These are phyloP conservation scores for Didymella pinodella DNA, from an alignment of 2,329 filamentous ascomycete species.

Conservation along the genomic window DNA sequence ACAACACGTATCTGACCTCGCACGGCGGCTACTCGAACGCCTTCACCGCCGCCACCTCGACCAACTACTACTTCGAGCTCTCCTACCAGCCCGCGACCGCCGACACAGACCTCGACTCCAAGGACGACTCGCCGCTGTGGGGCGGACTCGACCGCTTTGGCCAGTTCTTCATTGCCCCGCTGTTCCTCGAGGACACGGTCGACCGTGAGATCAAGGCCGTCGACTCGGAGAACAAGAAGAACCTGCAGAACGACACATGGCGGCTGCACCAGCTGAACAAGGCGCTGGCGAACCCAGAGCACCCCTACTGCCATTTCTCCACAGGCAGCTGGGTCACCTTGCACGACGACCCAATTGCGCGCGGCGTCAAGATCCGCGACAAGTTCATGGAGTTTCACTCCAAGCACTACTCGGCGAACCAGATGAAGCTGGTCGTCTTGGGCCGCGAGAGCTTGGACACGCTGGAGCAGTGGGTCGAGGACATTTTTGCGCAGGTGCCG, in stretches of 20 bases:
- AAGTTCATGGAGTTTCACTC: conserved; percentile 94
- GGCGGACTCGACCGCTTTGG: conserved; percentile 90
- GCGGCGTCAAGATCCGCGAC: conserved; percentile 83
- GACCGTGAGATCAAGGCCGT: conserved; percentile 89
- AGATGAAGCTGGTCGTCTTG: conserved; percentile 89
- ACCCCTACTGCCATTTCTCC: conserved; percentile 90
- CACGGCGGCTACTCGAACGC: conserved; percentile 95
- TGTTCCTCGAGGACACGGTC: conserved; percentile 84
- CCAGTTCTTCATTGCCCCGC: conserved; percentile 88
- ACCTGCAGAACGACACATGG: conserved; percentile 89
- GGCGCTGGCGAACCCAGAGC: conserved; percentile 82
- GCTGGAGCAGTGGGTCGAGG: conserved; percentile 81
- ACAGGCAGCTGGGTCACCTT: conserved; percentile 88
- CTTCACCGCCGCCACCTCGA: conserved; percentile 91
- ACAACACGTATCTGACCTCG: conserved; percentile 88
- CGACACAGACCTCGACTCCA: conserved; percentile 45
- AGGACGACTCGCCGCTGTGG: conserved; percentile 68
- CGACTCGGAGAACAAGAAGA: conserved; percentile 98
- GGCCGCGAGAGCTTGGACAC: conserved; percentile 83
- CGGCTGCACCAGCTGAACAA: conserved; percentile 87
- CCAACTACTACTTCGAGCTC: conserved; percentile 98
- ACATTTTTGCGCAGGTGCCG: conserved; percentile 80
- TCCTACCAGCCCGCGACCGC: conserved; percentile 69
- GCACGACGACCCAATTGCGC: conserved; percentile 79
- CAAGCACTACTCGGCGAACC: conserved; percentile 89